Evolutionary conservation across 2,329 filamentous ascomycete species (phyloP), one percentile per base, ranked within the genome.

Genomic region (Aureobasidium sp.): DNA sequence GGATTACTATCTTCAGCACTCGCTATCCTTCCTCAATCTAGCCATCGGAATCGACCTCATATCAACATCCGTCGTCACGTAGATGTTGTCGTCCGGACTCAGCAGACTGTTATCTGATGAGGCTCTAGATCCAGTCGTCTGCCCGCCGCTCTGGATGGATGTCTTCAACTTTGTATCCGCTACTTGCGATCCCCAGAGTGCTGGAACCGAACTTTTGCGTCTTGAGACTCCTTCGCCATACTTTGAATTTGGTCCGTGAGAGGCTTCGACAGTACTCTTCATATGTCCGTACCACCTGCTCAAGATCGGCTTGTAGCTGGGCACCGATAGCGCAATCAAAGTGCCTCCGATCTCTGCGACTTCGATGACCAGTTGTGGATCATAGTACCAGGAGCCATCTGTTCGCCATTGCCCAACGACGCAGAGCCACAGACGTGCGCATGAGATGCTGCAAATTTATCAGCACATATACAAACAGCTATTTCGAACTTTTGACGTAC

Each of bases 381-480:
- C 77, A 66, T 82, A 82, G 27, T 73, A 72, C 80, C 81, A 82
- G 17, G 79, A 81, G 69, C 72, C 71, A 66, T 82, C 80, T 2
- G 71, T 47, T 9, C 63, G 62, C 32, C 77, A 71, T 77, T 81
- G 78, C 0, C 80, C 79, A 27, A 71, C 66, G 44, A 80, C 76
- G 1, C 82, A 79, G 17, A 82, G 74, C 32, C 77, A 75, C 2
- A 82, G 67, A 5, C 80, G 78, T 15, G 77, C 68, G 17, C 78
- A 72, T 1, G 80, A 82, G 29, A 82, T 81, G 6, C 56, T 59
- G 34, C 29, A 32, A 29, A 17, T 32, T 8, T 4, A 6, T 59
- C 56, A 59, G 56, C 34, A 48, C 2, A 20, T 12, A 17, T 26
- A 5, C 17, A 5, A 4, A 57, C 5, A 4, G 13, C 4, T 13